Evolutionary conservation across 1,284 basidiomycete species (phyloP).

Genomic region (Ceraceosorus guamensis): DNA sequence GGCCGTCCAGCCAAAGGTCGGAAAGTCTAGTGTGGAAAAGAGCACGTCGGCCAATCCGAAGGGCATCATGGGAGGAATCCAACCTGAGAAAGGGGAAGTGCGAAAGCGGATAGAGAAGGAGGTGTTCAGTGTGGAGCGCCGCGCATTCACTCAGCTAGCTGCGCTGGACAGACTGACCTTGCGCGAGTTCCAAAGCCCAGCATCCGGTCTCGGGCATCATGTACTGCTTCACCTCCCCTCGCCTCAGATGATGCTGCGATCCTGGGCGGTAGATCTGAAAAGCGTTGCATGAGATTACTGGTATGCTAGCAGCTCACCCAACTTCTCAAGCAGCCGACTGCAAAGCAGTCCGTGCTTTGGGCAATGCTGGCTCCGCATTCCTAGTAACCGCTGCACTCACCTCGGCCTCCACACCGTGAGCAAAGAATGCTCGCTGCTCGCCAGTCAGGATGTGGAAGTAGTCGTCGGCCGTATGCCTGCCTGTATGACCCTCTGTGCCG

Average conservation of each 20-base stretch:
- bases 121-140: background rate
- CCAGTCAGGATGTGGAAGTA: conserved; percentile 93
- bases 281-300: too few species aligned
- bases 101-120: background rate
- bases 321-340: too few species aligned
- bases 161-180: conserved; percentile 56
- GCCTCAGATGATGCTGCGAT: conserved; percentile 70
- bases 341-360: too few species aligned
- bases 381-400: conserved; percentile 38
- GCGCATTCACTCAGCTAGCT: background rate
- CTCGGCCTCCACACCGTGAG: conserved; percentile 75
- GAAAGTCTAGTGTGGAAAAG: conserved; percentile 79
- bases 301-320: too few species aligned
- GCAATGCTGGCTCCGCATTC: too few species aligned
- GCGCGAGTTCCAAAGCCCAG: conserved; percentile 89
- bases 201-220: conserved; percentile 84
- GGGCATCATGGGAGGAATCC: conserved; percentile 57
- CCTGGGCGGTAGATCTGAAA: conserved; percentile 65
- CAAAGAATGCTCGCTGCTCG: conserved; percentile 80
- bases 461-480: conserved; percentile 89
- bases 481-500: conserved; percentile 92
- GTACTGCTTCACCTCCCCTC: conserved; percentile 88
- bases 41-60: conserved; percentile 83
- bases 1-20: conserved; percentile 71
- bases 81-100: too few species aligned